These are phyloP conservation scores for Dioscorea zingiberensis DNA, from an alignment of 106 monocot species.

Conservation along the genomic window DNA sequence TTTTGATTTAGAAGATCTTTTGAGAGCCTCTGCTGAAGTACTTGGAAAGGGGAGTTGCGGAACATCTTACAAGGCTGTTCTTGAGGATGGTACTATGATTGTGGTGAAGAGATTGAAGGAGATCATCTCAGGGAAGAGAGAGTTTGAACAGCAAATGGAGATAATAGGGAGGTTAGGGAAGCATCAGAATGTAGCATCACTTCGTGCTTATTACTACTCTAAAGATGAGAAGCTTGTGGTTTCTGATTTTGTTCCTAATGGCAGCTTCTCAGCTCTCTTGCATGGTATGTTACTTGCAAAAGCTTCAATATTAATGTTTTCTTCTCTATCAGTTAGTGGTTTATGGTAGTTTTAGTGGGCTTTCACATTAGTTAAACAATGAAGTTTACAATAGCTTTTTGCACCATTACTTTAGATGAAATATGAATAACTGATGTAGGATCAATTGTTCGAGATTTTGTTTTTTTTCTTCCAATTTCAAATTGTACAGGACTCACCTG, in stretches of 20 bases:
- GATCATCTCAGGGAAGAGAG: conserved; percentile 74
- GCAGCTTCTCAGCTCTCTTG: conserved; percentile 58
- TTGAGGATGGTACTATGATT: conserved; percentile 87
- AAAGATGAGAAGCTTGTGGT: conserved; percentile 98
- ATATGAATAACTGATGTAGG: too few species aligned
- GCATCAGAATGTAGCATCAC: conserved; percentile 66
- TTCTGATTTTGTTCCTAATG: conserved; percentile 59
- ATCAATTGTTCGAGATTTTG: too few species aligned
- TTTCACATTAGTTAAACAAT: too few species aligned
- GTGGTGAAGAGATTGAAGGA: conserved; percentile 96
- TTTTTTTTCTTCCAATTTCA: too few species aligned
- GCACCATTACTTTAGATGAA: too few species aligned
- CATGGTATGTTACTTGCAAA: conserved; percentile 54
- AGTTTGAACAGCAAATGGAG: conserved; percentile 98
- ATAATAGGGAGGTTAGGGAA: conserved; percentile 65
- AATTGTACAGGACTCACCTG: too few species aligned
- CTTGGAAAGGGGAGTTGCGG: conserved; percentile 97
- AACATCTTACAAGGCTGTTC: conserved; percentile 89
- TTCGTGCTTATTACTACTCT: conserved; percentile 94
- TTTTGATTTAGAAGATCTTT: conserved; percentile 90
- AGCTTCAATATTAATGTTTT: background rate
- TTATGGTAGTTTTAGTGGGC: too few species aligned
- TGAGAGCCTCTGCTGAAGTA: conserved; percentile 96
- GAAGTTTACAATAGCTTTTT: too few species aligned
- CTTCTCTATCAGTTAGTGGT: background rate